phyloP scores from a whole-genome alignment of 2,329 filamentous ascomycete species.

The Monosporascus sp. region DNA sequence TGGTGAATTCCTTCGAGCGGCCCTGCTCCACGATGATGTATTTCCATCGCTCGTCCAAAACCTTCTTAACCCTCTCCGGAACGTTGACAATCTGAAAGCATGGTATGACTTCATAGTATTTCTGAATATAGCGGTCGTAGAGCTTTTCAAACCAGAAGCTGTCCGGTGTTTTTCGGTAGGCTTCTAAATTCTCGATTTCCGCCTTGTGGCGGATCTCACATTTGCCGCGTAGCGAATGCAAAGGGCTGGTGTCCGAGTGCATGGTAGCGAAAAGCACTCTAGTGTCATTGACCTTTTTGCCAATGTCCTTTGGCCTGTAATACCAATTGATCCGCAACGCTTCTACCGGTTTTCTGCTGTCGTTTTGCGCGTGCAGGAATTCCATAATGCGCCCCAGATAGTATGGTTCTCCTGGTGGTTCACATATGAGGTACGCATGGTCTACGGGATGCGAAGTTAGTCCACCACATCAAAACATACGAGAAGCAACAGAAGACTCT shows the following conservation, averaged over 20 bases:
- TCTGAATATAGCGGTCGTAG: constrained; percentile 96
- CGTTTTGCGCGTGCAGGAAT: constrained; percentile 79
- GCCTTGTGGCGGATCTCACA: constrained; percentile 85
- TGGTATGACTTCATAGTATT: constrained; percentile 94
- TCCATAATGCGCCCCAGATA: constrained; percentile 98
- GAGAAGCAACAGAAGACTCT: constrained; percentile 2
- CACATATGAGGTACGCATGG: constrained; percentile 93
- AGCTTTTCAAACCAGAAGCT: constrained; percentile 97
- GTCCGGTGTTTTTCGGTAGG: constrained; percentile 79
- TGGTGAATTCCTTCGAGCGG: constrained; percentile 90
- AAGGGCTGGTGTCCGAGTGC: constrained; percentile 93
- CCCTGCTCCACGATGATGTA: constrained; percentile 92
- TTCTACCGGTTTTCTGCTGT: constrained; percentile 69
- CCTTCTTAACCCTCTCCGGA: constrained; percentile 88
- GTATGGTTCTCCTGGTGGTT: constrained; percentile 95
- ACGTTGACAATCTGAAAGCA: constrained; percentile 93
- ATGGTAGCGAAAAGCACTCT: constrained; percentile 92
- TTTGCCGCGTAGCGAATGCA: constrained; percentile 88
- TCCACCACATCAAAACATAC: constrained; percentile 21
- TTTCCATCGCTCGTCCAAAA: constrained; percentile 93
- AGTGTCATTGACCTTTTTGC: constrained; percentile 84
- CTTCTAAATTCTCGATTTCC: constrained; percentile 77
- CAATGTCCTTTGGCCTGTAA: constrained; percentile 93
- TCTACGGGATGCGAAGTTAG: constrained; percentile 37
- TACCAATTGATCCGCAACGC: constrained; percentile 96